Evolutionary conservation across 371 early-diverging fungal genomes (phyloP).

Genomic region (Rhizomucor miehei): DNA sequence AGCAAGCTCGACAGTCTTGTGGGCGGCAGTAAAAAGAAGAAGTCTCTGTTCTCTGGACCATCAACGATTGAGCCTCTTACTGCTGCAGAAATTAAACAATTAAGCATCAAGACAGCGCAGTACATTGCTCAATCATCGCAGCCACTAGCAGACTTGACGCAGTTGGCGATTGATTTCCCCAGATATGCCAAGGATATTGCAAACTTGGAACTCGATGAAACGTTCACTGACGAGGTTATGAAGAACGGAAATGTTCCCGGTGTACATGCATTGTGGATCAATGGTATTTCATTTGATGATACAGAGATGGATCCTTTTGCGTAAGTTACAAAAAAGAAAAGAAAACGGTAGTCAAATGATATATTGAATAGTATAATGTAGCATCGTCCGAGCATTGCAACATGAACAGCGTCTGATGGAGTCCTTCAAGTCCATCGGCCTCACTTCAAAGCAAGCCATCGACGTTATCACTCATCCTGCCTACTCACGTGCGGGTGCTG

Average conservation of each 20-base stretch:
- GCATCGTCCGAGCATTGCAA: slow-evolving; percentile 19
- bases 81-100: slow-evolving; percentile 53
- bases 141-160: slow-evolving; percentile 61
- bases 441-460: slow-evolving; percentile 61
- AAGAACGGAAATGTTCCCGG: slow-evolving; percentile 35
- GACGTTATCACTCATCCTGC: slow-evolving; percentile 57
- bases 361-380: not conserved
- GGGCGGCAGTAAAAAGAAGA: no score
- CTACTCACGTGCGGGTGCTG: slow-evolving; percentile 18
- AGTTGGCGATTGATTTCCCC: slow-evolving; percentile 80
- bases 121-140: slow-evolving; percentile 56
- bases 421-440: slow-evolving; percentile 46
- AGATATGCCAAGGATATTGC: slow-evolving; percentile 76
- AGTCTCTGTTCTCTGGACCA: slow-evolving; percentile 9
- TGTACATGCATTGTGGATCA: slow-evolving; percentile 60
- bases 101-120: slow-evolving; percentile 69
- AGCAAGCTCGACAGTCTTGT: slow-evolving; percentile 20
- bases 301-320: slow-evolving; percentile 64
- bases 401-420: slow-evolving; percentile 31
- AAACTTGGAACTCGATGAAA: slow-evolving; percentile 29
- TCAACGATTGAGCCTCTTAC: slow-evolving; percentile 62
- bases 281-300: slow-evolving; percentile 59
- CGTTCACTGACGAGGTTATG: slow-evolving; percentile 27
- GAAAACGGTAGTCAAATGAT: no score
- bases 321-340: slow-evolving; percentile 26